Conservation (phyloP, 495 filamentous ascomycete genomes). For the Melanomma pulvis-pyrius region DNA sequence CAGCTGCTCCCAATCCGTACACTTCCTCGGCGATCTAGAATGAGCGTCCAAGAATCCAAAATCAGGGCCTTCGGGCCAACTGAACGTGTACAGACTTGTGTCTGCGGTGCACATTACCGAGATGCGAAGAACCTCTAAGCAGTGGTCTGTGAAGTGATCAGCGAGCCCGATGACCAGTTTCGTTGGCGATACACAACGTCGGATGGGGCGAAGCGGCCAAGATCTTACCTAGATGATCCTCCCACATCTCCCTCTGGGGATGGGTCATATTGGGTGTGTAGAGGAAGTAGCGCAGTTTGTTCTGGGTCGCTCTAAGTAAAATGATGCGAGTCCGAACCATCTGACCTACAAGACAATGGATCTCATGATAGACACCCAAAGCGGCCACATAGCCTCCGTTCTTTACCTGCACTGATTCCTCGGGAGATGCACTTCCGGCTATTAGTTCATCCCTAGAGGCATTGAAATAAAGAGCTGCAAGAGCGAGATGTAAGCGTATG, state of each 20-base stretch:
- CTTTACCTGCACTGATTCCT: constrained; percentile 1
- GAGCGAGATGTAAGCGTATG: not conserved
- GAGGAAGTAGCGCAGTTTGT: constrained; percentile 17
- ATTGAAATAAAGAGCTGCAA: constrained; percentile 15
- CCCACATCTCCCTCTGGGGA: not conserved
- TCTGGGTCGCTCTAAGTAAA: not conserved
- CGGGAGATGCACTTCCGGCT: not conserved
- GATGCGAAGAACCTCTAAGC: constrained; percentile 12
- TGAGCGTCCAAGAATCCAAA: constrained; percentile 5
- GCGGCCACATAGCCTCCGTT: constrained; percentile 8
- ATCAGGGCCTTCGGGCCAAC: constrained; percentile 7
- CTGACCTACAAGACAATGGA: constrained; percentile 11
- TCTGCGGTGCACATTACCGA: constrained; percentile 12
- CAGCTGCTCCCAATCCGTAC: constrained; percentile 9
- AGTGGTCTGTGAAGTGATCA: constrained; percentile 5
- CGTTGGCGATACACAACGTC: not conserved
- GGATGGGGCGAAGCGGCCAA: not conserved
- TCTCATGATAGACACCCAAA: constrained; percentile 14
- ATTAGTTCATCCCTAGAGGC: not conserved
- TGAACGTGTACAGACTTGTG: constrained; percentile 11
- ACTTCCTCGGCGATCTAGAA: constrained; percentile 4
- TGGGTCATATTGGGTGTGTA: not conserved
- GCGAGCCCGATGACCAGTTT: not conserved
- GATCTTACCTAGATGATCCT: constrained; percentile 11
- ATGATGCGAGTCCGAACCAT: not conserved